These are phyloP conservation scores for Paramecium bursaria DNA, from an alignment of 73 alveolate species.

Conservation along the genomic window DNA sequence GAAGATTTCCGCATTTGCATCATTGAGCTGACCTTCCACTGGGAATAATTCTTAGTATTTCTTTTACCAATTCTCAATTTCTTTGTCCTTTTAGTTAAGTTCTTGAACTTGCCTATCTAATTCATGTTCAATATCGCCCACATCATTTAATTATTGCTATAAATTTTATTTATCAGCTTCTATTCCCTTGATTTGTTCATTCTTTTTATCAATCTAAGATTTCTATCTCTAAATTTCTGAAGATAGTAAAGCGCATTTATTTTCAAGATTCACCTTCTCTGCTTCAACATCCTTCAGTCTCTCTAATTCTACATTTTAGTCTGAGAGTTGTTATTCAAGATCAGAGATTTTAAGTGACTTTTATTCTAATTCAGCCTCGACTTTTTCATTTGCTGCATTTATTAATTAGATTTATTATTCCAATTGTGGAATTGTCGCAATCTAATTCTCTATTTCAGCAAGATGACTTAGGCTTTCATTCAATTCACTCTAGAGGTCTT, in stretches of 20 bases:
- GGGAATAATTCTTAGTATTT: background rate
- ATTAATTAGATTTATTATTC: too few relatives aligned
- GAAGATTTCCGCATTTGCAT: slow-evolving; percentile 41
- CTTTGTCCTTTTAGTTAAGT: background rate
- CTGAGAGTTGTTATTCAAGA: too few relatives aligned
- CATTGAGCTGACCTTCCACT: background rate
- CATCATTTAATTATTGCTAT: background rate
- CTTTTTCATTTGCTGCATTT: too few relatives aligned
- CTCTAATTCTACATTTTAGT: background rate
- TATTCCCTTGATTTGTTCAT: slow-evolving; percentile 3
- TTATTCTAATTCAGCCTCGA: too few relatives aligned
- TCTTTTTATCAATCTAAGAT: slow-evolving; percentile 4
- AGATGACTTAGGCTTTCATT: too few relatives aligned
- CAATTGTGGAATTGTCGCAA: too few relatives aligned
- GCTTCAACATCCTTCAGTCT: slow-evolving; percentile 8
- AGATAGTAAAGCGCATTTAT: slow-evolving; percentile 34
- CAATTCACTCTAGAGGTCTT: too few relatives aligned
- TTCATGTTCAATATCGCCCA: background rate
- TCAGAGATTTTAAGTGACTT: too few relatives aligned
- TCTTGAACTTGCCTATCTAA: background rate
- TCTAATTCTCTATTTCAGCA: too few relatives aligned
- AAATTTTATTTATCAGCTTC: background rate
- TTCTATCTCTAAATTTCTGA: slow-evolving; percentile 47
- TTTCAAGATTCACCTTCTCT: slow-evolving; percentile 39
- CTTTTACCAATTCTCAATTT: background rate